These are phyloP conservation scores for Clausena lansium DNA, from an alignment of 345 rosid species.

Conservation along the genomic window DNA sequence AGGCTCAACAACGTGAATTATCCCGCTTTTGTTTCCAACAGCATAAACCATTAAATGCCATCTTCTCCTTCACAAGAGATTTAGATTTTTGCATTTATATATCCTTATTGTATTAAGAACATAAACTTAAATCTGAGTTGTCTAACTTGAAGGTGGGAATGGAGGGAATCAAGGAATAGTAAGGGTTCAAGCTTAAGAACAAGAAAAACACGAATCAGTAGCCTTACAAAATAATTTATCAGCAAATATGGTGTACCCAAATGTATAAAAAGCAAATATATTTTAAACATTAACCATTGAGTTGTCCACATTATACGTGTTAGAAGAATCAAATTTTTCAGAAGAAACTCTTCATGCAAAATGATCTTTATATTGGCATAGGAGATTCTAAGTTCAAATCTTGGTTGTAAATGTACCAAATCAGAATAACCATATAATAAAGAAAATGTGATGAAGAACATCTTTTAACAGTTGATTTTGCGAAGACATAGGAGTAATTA, in stretches of 20 bases:
- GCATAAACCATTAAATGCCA: background rate
- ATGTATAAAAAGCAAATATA: background rate
- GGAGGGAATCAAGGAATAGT: background rate
- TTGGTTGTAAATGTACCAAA: too few species aligned
- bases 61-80: background rate
- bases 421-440: too few species aligned
- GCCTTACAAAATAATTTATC: background rate
- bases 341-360: background rate
- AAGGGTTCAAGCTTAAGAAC: background rate
- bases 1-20: too few species aligned
- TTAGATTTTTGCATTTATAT: background rate
- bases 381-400: background rate
- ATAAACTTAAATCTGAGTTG: background rate
- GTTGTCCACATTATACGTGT: background rate
- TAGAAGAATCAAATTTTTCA: background rate
- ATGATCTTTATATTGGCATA: background rate
- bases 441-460: too few species aligned
- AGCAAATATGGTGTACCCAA: background rate
- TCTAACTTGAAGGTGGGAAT: background rate
- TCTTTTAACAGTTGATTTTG: background rate
- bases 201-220: background rate
- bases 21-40: too few species aligned
- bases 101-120: background rate
- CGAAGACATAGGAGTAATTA: conserved; percentile 4
- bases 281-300: background rate